Conservation (phyloP, 2,329 filamentous ascomycete genomes). For the Aspergillus candidus region DNA sequence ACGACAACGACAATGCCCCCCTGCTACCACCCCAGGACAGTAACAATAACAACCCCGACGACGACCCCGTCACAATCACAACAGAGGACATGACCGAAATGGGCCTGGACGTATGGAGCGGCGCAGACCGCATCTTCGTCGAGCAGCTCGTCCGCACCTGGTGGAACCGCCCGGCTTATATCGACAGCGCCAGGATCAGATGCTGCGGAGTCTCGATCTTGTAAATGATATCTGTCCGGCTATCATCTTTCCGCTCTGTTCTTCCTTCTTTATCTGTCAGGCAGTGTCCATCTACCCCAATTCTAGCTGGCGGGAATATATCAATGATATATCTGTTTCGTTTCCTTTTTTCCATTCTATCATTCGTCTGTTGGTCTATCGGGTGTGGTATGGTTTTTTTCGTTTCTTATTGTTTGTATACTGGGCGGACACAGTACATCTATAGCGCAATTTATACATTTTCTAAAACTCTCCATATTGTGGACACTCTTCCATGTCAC, state of each 20-base stretch:
- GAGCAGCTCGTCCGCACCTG: constrained; percentile 41
- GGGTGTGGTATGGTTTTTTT: too few relatives aligned
- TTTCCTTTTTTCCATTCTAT: too few relatives aligned
- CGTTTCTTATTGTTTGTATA: too few relatives aligned
- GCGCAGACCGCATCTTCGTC: constrained; percentile 41
- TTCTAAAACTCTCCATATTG: too few relatives aligned
- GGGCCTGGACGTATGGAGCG: constrained; percentile 47
- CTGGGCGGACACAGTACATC: too few relatives aligned
- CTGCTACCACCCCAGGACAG: constrained; percentile 14
- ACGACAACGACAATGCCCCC: constrained; percentile 23
- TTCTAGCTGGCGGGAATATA: too few relatives aligned
- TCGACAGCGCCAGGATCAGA: constrained; percentile 39
- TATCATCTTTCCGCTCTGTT: too few relatives aligned
- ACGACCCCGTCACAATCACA: constrained; percentile 32
- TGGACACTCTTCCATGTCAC: too few relatives aligned
- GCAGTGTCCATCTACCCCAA: not conserved
- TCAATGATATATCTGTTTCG: too few relatives aligned
- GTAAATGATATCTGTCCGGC: constrained; percentile 12
- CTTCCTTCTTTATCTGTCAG: not conserved
- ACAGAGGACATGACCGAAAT: constrained; percentile 43
- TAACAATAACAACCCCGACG: constrained; percentile 9
- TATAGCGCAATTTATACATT: too few relatives aligned
- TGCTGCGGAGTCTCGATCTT: constrained; percentile 45
- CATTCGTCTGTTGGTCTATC: too few relatives aligned
- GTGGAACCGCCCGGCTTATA: constrained; percentile 40